phyloP scores from a whole-genome alignment of 148 eudicot species.

The Arctostaphylos glauca region DNA sequence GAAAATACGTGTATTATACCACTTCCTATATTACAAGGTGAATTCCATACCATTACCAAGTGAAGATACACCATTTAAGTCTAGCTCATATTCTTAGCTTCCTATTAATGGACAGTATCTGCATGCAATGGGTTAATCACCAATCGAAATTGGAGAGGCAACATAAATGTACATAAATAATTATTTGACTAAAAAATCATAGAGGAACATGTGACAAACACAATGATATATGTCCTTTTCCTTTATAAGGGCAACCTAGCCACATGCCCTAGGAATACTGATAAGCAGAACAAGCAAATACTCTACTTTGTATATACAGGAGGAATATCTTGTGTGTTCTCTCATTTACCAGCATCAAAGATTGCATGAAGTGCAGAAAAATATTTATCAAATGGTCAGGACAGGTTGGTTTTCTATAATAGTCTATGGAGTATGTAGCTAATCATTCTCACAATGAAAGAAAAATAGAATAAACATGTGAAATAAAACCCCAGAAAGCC shows the following conservation, averaged over 20 bases:
- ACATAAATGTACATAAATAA: background rate
- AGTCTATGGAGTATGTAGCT: background rate
- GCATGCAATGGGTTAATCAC: background rate
- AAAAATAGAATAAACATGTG: background rate
- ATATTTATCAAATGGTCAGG: background rate
- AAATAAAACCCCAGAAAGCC: background rate
- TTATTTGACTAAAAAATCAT: background rate
- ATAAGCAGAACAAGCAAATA: background rate
- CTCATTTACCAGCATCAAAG: slow-evolving; percentile 1
- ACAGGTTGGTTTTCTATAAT: background rate
- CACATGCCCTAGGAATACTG: background rate
- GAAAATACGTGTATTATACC: too few relatives aligned
- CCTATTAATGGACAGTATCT: background rate
- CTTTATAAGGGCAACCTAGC: background rate
- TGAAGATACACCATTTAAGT: too few relatives aligned
- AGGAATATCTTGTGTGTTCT: background rate
- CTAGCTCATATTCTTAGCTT: too few relatives aligned
- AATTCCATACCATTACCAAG: too few relatives aligned
- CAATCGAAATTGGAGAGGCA: background rate
- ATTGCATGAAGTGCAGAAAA: background rate
- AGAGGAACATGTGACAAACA: background rate
- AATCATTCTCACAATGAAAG: background rate
- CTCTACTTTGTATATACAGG: background rate
- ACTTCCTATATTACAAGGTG: too few relatives aligned
- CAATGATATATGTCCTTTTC: too few relatives aligned